Conservation (phyloP, 2,329 filamentous ascomycete species). For the Neocatenulostroma microsporum region DNA sequence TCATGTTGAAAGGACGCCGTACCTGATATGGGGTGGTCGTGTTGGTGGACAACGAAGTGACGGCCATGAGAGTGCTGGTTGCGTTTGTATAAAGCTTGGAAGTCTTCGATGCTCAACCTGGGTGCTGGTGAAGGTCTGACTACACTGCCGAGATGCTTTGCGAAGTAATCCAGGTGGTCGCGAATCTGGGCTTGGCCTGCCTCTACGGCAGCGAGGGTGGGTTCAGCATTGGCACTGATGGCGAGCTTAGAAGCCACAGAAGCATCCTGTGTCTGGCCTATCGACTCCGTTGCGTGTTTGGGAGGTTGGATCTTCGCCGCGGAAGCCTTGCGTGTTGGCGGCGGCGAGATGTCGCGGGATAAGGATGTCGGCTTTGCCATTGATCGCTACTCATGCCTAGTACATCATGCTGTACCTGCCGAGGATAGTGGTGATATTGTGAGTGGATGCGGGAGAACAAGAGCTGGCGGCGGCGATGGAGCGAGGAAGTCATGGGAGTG, state of each 20-base stretch:
- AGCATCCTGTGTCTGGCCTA: no score
- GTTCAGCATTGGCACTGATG: slow-evolving; percentile 9
- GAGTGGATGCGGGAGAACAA: no score
- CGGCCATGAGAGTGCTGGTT: slow-evolving; percentile 40
- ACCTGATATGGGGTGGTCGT: slow-evolving; percentile 63
- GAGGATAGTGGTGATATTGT: no score
- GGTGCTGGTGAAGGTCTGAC: slow-evolving; percentile 22
- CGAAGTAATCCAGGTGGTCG: slow-evolving; percentile 45
- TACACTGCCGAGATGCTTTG: slow-evolving; percentile 32
- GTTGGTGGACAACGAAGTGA: slow-evolving; percentile 62
- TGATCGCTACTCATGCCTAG: no score
- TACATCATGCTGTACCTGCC: no score
- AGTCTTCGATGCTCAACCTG: slow-evolving; percentile 36
- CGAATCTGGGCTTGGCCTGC: slow-evolving; percentile 42
- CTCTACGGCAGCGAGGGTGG: slow-evolving; percentile 41
- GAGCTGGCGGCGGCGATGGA: no score
- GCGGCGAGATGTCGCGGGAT: slow-evolving; percentile 24
- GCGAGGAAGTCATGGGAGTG: no score
- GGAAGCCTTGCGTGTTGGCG: slow-evolving; percentile 21
- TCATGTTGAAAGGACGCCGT: slow-evolving; percentile 5
- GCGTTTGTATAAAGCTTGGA: slow-evolving; percentile 40
- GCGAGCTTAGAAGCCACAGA: no score
- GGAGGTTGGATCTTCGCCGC: no score
- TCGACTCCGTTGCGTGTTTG: no score
- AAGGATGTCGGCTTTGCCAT: slow-evolving; percentile 11